Evolutionary conservation across 1,139 yeast genomes (phyloP).

Genomic region (Sugiyamaella novakii): DNA sequence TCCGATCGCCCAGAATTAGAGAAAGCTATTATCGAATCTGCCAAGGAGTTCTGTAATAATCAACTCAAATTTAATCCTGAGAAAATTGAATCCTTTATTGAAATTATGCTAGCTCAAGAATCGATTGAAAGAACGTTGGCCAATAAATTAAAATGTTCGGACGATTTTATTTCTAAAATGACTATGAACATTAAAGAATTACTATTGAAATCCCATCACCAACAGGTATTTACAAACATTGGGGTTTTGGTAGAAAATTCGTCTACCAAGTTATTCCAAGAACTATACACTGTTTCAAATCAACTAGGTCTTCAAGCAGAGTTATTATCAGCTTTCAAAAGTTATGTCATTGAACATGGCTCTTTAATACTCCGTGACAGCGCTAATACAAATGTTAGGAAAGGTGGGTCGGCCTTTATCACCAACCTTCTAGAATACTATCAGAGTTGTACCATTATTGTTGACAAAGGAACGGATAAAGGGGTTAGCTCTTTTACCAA

Average conservation of each 20-base stretch:
- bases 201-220: slow-evolving; percentile 3
- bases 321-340: slow-evolving; percentile 13
- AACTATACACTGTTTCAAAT: slow-evolving; percentile 9
- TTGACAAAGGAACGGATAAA: slow-evolving; percentile 5
- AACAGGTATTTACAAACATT: slow-evolving; percentile 15
- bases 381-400: background rate
- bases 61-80: background rate
- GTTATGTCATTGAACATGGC: slow-evolving; percentile 14
- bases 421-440: slow-evolving; percentile 7
- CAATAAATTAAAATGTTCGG: background rate
- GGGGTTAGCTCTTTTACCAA: background rate
- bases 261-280: slow-evolving; percentile 2
- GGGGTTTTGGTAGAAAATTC: slow-evolving; percentile 9
- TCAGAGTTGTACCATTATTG: slow-evolving; percentile 4
- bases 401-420: slow-evolving; percentile 5
- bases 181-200: slow-evolving; percentile 7
- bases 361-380: background rate
- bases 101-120: slow-evolving; percentile 1
- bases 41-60: slow-evolving; percentile 5
- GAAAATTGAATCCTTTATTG: slow-evolving; percentile 2
- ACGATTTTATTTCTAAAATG: slow-evolving; percentile 6
- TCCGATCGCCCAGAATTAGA: slow-evolving; percentile 11
- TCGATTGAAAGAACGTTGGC: slow-evolving; percentile 9
- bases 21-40: slow-evolving; percentile 3
- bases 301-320: slow-evolving; percentile 8